Evolutionary conservation across 2,329 filamentous ascomycete species (phyloP).

Genomic region (Xylaria sp.): DNA sequence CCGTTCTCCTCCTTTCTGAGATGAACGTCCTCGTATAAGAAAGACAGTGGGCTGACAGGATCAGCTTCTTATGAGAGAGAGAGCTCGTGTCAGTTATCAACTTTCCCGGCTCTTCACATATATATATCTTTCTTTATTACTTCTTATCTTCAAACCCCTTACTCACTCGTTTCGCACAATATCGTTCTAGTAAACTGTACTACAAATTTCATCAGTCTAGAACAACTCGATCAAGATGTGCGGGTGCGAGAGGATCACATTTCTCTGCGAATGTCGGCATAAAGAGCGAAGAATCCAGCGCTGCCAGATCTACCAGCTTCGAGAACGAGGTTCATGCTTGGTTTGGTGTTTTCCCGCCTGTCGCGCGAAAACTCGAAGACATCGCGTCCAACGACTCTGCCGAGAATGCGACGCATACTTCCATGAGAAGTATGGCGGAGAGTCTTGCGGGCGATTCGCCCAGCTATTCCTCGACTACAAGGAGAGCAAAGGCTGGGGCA

Average conservation of each 20-base stretch:
- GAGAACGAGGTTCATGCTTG: constrained; percentile 30
- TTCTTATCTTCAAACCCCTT: neutral
- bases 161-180: neutral
- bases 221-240: constrained; percentile 37
- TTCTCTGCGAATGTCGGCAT: constrained; percentile 43
- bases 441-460: constrained; percentile 32
- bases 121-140: neutral
- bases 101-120: constrained; percentile 9
- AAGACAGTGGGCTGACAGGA: constrained; percentile 1
- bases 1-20: neutral
- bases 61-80: constrained; percentile 20
- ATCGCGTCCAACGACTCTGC: constrained; percentile 35
- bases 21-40: neutral
- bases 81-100: constrained; percentile 2
- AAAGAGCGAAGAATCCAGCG: constrained; percentile 38
- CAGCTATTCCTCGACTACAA: constrained; percentile 45
- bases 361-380: neutral
- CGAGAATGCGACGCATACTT: constrained; percentile 40
- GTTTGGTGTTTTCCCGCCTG: constrained; percentile 35
- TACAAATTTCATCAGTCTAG: neutral
- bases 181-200: neutral
- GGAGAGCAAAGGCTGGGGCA: constrained; percentile 34
- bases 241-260: constrained; percentile 37
- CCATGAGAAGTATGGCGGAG: constrained; percentile 32
- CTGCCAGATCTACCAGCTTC: constrained; percentile 40